phyloP scores from a whole-genome alignment of 2,329 filamentous ascomycete genomes.

The Exophiala sp. region DNA sequence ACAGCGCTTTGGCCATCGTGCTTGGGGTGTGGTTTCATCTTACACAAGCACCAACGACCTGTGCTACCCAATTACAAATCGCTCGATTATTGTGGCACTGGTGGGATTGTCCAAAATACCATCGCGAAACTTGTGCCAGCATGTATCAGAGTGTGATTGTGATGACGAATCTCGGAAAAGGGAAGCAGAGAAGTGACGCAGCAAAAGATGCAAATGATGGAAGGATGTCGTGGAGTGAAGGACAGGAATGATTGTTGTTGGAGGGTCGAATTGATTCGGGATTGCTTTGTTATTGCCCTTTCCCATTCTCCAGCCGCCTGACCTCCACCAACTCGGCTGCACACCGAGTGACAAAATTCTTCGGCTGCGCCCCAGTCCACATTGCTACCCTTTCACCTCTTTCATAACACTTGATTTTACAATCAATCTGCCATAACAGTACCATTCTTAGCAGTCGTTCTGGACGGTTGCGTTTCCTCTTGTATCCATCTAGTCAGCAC shows the following conservation, averaged over 20 bases:
- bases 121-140: too few relatives aligned
- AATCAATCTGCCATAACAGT: slow-evolving; percentile 1
- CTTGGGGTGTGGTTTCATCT: too few relatives aligned
- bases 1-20: too few relatives aligned
- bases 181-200: too few relatives aligned
- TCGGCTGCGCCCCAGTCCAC: slow-evolving; percentile 13
- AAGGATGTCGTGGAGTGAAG: neutral
- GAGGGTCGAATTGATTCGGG: neutral
- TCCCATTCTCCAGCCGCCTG: neutral
- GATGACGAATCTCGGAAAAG: too few relatives aligned
- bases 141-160: too few relatives aligned
- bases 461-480: slow-evolving; percentile 16
- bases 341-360: slow-evolving; percentile 6
- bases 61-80: too few relatives aligned
- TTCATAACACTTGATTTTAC: slow-evolving; percentile 16
- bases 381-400: slow-evolving; percentile 1
- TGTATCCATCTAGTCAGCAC: neutral
- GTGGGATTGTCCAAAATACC: too few relatives aligned
- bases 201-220: neutral
- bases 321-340: neutral
- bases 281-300: neutral
- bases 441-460: slow-evolving; percentile 12
- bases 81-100: too few relatives aligned
- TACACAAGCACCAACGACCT: too few relatives aligned
- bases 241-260: neutral